Conservation (phyloP, 225 moss, liverwort and hornwort genomes). For the Takakia lepidozioides region DNA sequence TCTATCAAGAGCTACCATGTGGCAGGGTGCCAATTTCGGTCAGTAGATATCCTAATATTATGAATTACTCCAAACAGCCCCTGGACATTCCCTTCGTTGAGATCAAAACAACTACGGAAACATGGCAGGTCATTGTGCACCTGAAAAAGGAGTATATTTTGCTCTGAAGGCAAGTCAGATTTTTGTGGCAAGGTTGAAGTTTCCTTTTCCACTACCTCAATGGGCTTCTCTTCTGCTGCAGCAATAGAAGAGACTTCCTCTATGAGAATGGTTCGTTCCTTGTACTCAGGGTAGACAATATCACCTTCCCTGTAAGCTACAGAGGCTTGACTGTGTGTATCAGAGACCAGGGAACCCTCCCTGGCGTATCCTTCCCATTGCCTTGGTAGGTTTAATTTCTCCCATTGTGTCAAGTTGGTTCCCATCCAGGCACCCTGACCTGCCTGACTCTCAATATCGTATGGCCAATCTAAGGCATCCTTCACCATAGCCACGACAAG, state of each 20-base stretch:
- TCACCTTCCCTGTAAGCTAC: neutral
- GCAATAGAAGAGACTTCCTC: neutral
- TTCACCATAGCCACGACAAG: slow-evolving; percentile 36
- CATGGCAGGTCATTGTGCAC: too few relatives aligned
- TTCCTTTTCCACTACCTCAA: too few relatives aligned
- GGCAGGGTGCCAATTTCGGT: too few relatives aligned
- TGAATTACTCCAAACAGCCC: too few relatives aligned
- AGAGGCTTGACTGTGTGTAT: neutral
- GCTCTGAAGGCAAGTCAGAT: neutral
- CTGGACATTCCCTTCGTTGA: too few relatives aligned
- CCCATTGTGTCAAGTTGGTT: slow-evolving; percentile 26
- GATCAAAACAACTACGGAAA: too few relatives aligned
- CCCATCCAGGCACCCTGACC: slow-evolving; percentile 46
- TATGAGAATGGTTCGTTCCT: neutral
- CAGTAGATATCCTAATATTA: too few relatives aligned
- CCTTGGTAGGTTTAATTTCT: slow-evolving; percentile 4
- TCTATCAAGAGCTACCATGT: too few relatives aligned
- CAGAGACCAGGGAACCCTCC: slow-evolving; percentile 2
- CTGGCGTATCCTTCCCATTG: too few relatives aligned
- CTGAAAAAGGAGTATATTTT: neutral
- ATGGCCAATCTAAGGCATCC: slow-evolving; percentile 24
- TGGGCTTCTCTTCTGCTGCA: neutral
- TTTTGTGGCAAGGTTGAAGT: neutral
- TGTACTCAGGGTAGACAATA: neutral
- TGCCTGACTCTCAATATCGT: slow-evolving; percentile 27